A percentile compares a stretch with the other conserved stretches of the same genome.
phyloP scores from a whole-genome alignment of 768 basidiomycete genomes.

The Rhodotorula toruloides region DNA sequence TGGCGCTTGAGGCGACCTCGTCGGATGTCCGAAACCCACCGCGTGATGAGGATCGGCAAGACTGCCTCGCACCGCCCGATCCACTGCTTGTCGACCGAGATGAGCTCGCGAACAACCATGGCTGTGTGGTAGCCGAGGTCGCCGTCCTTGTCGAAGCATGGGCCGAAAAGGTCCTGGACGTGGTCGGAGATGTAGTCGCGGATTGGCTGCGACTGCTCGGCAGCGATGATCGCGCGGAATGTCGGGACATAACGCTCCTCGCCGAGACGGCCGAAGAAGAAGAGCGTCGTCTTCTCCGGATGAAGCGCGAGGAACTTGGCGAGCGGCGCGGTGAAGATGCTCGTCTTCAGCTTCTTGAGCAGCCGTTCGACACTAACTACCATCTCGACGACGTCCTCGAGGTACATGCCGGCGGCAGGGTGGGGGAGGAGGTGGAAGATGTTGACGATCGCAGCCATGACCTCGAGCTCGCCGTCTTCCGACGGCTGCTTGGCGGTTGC shows the following conservation, averaged over 20 bases:
- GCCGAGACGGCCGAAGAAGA: slow-evolving; percentile 72
- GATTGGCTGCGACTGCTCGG: slow-evolving; percentile 55
- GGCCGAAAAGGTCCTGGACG: slow-evolving; percentile 45
- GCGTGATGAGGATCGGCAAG: slow-evolving; percentile 29
- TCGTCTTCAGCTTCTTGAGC: slow-evolving; percentile 80
- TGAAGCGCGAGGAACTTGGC: slow-evolving; percentile 89
- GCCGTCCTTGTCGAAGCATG: slow-evolving; percentile 45
- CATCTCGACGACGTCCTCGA: slow-evolving; percentile 76
- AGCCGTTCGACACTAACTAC: slow-evolving; percentile 87
- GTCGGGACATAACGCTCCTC: slow-evolving; percentile 55
- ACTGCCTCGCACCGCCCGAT: slow-evolving; percentile 58
- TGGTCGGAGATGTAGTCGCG: slow-evolving; percentile 46
- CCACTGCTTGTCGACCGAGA: slow-evolving; percentile 64
- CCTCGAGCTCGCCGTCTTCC: slow-evolving; percentile 85
- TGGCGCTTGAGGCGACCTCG: slow-evolving; percentile 33
- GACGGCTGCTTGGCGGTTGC: slow-evolving; percentile 63
- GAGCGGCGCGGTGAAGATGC: slow-evolving; percentile 87
- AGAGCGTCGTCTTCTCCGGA: slow-evolving; percentile 73
- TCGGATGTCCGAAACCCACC: slow-evolving; percentile 40
- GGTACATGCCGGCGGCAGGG: slow-evolving; percentile 83
- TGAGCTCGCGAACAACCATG: slow-evolving; percentile 69
- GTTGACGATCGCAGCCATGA: slow-evolving; percentile 89
- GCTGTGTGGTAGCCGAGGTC: slow-evolving; percentile 56
- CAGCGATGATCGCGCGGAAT: slow-evolving; percentile 42
- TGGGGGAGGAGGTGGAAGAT: slow-evolving; percentile 89